These are phyloP conservation scores for Cyclocybe aegerita DNA, from an alignment of 768 basidiomycete species.

Conservation along the genomic window DNA sequence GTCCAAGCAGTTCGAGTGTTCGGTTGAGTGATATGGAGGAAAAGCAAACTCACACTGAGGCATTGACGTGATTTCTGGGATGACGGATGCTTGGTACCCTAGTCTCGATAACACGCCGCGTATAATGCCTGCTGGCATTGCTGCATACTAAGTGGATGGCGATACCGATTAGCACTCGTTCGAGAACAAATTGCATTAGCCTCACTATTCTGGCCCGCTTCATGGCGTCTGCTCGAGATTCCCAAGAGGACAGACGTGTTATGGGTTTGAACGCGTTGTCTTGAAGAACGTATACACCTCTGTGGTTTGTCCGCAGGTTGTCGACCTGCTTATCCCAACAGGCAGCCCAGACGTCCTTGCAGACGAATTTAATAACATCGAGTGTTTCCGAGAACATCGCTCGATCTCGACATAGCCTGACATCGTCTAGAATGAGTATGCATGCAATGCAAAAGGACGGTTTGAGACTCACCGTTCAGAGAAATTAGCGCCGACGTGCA, in stretches of 20 bases:
- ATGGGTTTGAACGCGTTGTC: constrained; percentile 90
- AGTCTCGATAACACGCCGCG: constrained; percentile 79
- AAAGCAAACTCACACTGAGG: constrained; percentile 70
- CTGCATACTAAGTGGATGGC: constrained; percentile 57
- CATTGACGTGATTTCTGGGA: constrained; percentile 74
- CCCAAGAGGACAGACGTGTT: constrained; percentile 75
- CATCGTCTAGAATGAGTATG: background rate
- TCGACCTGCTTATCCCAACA: constrained; percentile 96
- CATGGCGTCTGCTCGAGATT: constrained; percentile 72
- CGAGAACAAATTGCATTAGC: background rate
- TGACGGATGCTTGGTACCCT: constrained; percentile 73
- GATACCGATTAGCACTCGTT: background rate
- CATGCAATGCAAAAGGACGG: background rate
- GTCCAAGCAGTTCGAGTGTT: background rate
- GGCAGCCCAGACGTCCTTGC: constrained; percentile 92
- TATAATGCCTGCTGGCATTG: constrained; percentile 82
- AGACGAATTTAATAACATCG: constrained; percentile 92
- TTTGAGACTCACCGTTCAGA: constrained; percentile 69
- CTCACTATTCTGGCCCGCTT: constrained; percentile 70
- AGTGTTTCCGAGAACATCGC: constrained; percentile 79
- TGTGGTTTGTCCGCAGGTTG: constrained; percentile 92
- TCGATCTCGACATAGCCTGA: constrained; percentile 74
- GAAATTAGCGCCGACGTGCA: constrained; percentile 84
- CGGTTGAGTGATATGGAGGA: background rate
- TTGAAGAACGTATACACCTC: constrained; percentile 91